These are phyloP conservation scores for Aspergillus neoniger DNA, from an alignment of 2,329 filamentous ascomycete genomes.

Conservation along the genomic window DNA sequence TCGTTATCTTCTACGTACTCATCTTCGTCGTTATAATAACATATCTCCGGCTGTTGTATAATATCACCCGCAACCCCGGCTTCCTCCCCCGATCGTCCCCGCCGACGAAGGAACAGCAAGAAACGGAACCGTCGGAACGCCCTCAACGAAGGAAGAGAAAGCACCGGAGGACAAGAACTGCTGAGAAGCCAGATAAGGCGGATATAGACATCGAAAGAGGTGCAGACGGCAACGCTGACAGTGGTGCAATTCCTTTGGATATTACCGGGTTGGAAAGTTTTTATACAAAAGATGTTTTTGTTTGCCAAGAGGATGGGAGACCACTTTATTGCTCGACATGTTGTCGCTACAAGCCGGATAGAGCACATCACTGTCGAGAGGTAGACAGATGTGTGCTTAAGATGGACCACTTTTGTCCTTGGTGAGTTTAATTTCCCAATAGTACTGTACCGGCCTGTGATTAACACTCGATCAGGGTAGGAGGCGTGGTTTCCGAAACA, in stretches of 20 bases:
- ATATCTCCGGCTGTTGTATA: slow-evolving; percentile 71
- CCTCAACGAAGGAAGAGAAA: slow-evolving; percentile 27
- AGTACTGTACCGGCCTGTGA: slow-evolving; percentile 4
- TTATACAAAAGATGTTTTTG: slow-evolving; percentile 79
- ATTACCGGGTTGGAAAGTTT: slow-evolving; percentile 72
- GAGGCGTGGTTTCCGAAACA: slow-evolving; percentile 84
- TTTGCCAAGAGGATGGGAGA: slow-evolving; percentile 79
- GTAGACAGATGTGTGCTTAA: slow-evolving; percentile 78
- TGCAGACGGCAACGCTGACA: slow-evolving; percentile 25
- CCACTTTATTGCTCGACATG: slow-evolving; percentile 86
- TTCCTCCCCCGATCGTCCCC: slow-evolving; percentile 66
- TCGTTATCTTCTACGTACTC: slow-evolving; percentile 72
- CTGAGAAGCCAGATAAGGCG: slow-evolving; percentile 25
- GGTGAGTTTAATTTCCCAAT: slow-evolving; percentile 42
- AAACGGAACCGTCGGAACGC: slow-evolving; percentile 21
- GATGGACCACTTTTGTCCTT: slow-evolving; percentile 96
- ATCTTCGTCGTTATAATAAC: slow-evolving; percentile 65
- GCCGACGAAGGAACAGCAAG: slow-evolving; percentile 31
- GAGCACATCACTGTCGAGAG: slow-evolving; percentile 83
- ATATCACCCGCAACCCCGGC: slow-evolving; percentile 71
- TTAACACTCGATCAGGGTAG: slow-evolving; percentile 63
- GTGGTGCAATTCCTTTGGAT: slow-evolving; percentile 49
- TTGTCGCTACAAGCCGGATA: slow-evolving; percentile 82
- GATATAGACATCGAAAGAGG: slow-evolving; percentile 34
- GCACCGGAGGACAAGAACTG: slow-evolving; percentile 24